These are phyloP conservation scores for Pythium brassicae DNA, from an alignment of 352 stramenopile genomes.

Conservation along the genomic window DNA sequence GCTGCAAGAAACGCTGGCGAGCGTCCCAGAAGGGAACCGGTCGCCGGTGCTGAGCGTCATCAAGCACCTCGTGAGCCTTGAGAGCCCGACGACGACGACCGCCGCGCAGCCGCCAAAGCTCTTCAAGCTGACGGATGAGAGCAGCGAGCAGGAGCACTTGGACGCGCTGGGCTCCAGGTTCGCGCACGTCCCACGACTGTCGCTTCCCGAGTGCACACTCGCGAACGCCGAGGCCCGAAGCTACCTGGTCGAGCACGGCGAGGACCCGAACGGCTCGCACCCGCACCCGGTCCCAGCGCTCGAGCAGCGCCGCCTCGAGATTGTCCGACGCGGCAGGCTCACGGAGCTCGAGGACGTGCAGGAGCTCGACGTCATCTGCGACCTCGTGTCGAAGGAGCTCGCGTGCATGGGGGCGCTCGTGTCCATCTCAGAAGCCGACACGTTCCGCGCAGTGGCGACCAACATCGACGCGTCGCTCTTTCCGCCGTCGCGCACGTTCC, in stretches of 20 bases:
- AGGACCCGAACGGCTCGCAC: neutral
- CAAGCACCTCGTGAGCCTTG: slow-evolving; percentile 18
- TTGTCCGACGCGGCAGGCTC: slow-evolving; percentile 7
- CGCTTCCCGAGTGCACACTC: slow-evolving; percentile 10
- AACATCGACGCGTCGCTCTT: slow-evolving; percentile 9
- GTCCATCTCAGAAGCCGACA: slow-evolving; percentile 8
- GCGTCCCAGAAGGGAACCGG: slow-evolving; percentile 2
- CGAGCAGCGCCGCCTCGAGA: slow-evolving; percentile 9
- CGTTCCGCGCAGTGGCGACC: slow-evolving; percentile 12
- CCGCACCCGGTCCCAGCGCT: neutral
- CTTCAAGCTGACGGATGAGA: slow-evolving; percentile 1
- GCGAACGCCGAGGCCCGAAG: slow-evolving; percentile 6
- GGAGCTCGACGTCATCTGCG: slow-evolving; percentile 18
- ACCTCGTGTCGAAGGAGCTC: slow-evolving; percentile 10
- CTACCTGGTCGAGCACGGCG: slow-evolving; percentile 12
- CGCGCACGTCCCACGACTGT: neutral
- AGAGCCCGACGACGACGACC: neutral
- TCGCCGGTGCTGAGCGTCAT: slow-evolving; percentile 26
- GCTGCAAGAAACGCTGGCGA: slow-evolving; percentile 16
- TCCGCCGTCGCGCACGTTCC: neutral
- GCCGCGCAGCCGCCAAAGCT: no score
- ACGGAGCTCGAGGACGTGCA: neutral
- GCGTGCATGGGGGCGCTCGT: slow-evolving; percentile 10
- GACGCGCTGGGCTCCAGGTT: neutral
- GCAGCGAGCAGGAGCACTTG: slow-evolving; percentile 10